A percentile compares a stretch with the other conserved stretches of the same genome.
Evolutionary conservation across 371 early-diverging fungal species (phyloP).

Genomic region (Syncephalastrum monosporum): DNA sequence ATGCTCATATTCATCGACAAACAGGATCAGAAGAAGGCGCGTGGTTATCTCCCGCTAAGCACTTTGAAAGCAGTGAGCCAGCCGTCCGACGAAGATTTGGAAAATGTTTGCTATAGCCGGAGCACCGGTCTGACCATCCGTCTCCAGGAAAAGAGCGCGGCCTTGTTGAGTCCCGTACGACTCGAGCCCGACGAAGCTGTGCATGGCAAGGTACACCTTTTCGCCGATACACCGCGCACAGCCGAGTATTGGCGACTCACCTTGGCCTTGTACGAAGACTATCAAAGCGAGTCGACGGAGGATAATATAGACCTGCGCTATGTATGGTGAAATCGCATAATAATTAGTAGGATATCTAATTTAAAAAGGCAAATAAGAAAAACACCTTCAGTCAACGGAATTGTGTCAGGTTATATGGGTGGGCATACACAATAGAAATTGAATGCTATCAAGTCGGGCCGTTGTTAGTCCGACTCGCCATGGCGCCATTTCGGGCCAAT

Average conservation of each 20-base stretch:
- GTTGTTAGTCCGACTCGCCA: not conserved
- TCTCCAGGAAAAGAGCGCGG: slow-evolving; percentile 7
- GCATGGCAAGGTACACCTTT: slow-evolving; percentile 15
- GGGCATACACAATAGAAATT: no score
- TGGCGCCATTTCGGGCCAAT: slow-evolving; percentile 9
- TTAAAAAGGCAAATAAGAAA: no score
- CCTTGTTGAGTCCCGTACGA: slow-evolving; percentile 5
- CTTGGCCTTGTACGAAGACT: not conserved
- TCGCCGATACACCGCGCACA: slow-evolving; percentile 10
- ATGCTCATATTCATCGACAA: slow-evolving; percentile 5
- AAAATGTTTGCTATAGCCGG: slow-evolving; percentile 6
- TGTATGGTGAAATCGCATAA: slow-evolving; percentile 1
- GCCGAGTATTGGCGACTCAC: slow-evolving; percentile 8
- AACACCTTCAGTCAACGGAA: no score
- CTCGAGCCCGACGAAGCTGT: slow-evolving; percentile 13
- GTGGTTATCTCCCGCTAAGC: slow-evolving; percentile 6
- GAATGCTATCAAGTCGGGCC: no score
- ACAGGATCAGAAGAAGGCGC: not conserved
- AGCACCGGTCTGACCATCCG: slow-evolving; percentile 9
- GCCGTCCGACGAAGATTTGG: slow-evolving; percentile 13
- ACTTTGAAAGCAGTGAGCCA: slow-evolving; percentile 3
- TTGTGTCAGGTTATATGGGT: no score
- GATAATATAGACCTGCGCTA: slow-evolving; percentile 7
- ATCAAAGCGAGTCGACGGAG: slow-evolving; percentile 1
- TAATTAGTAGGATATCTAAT: no score